Evolutionary conservation across 257 asterid genomes (phyloP).

Genomic region (Gentiana straminea): DNA sequence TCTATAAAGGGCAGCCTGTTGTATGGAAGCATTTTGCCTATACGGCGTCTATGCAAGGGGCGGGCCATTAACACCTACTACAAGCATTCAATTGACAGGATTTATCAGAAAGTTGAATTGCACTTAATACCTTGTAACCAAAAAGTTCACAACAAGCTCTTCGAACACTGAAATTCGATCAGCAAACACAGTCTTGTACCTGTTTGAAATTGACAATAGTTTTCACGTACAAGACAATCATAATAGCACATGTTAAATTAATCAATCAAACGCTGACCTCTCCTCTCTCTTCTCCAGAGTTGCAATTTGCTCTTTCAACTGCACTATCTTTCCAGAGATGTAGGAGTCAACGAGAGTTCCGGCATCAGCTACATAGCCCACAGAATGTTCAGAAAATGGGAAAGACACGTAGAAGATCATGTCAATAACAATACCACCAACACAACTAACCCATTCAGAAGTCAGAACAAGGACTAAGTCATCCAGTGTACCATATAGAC

Average conservation of each 20-base stretch:
- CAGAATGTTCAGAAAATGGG: conserved; percentile 2
- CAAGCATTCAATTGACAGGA: not conserved
- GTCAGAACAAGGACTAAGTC: no score
- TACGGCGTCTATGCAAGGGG: no score
- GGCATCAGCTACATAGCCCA: conserved; percentile 56
- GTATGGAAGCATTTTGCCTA: no score
- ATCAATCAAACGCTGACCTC: conserved; percentile 45
- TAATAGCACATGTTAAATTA: conserved; percentile 11
- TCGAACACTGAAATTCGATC: conserved; percentile 95
- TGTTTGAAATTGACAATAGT: conserved; percentile 26
- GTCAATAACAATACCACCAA: no score
- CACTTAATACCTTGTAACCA: conserved; percentile 79
- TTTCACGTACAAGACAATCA: conserved; percentile 21
- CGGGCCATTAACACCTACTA: no score
- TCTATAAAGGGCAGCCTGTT: no score
- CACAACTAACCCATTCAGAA: no score
- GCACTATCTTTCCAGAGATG: conserved; percentile 75
- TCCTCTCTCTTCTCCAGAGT: conserved; percentile 96
- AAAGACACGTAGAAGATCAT: not conserved
- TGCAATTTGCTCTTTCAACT: conserved; percentile 95
- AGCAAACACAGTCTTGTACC: conserved; percentile 93
- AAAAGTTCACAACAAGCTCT: conserved; percentile 98
- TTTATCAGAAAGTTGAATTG: not conserved
- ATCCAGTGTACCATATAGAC: no score
- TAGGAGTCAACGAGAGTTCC: conserved; percentile 82